These are phyloP conservation scores for Myriosclerotinia scirpicola DNA, from an alignment of 2,329 filamentous ascomycete genomes.

Conservation along the genomic window DNA sequence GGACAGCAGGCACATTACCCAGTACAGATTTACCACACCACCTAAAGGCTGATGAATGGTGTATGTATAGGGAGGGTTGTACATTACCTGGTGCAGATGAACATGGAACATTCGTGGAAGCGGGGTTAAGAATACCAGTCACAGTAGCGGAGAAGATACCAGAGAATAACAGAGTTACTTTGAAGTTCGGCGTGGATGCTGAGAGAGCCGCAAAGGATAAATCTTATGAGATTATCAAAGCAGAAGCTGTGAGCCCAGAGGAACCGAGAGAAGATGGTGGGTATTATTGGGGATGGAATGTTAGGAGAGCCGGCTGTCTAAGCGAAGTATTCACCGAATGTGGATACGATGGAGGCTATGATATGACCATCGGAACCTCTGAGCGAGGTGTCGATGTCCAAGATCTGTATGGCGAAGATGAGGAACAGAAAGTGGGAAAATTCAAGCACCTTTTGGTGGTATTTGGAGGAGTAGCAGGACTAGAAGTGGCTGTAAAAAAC, in stretches of 20 bases:
- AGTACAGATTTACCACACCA: conserved; percentile 86
- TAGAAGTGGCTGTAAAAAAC: conserved; percentile 71
- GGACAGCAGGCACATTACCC: conserved; percentile 69
- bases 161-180: conserved; percentile 69
- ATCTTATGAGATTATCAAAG: conserved; percentile 39
- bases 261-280: conserved; percentile 71
- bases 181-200: conserved; percentile 57
- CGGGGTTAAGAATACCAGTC: conserved; percentile 56
- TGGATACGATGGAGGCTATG: conserved; percentile 74
- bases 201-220: conserved; percentile 43
- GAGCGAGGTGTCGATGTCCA: conserved; percentile 60
- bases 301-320: conserved; percentile 65
- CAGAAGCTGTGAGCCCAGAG: conserved; percentile 65
- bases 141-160: conserved; percentile 53
- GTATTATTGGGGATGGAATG: conserved; percentile 83
- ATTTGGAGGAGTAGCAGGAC: conserved; percentile 76
- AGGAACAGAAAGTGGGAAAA: conserved; percentile 36
- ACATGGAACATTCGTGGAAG: conserved; percentile 55
- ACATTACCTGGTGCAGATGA: conserved; percentile 51
- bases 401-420: conserved; percentile 35
- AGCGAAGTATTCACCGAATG: conserved; percentile 76
- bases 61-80: conserved; percentile 77
- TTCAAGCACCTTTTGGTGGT: conserved; percentile 76
- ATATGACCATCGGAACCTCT: conserved; percentile 79
- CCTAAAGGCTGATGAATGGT: conserved; percentile 72